Evolutionary conservation across 2,329 filamentous ascomycete species (phyloP).

Genomic region (Thielaviopsis populi): DNA sequence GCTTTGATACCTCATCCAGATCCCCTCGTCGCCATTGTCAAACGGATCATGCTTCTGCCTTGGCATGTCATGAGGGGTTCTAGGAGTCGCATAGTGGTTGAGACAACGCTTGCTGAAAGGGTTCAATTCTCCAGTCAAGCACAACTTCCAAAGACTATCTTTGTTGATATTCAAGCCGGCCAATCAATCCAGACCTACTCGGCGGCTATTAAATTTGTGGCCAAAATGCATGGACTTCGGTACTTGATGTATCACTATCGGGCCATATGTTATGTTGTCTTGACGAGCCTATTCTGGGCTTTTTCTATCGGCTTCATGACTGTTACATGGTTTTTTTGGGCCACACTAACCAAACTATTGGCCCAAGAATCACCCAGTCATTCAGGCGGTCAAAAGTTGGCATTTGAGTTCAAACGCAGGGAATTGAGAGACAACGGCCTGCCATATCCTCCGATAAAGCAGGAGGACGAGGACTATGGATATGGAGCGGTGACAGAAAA

Average conservation of each 20-base stretch:
- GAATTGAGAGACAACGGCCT: background rate
- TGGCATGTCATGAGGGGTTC: constrained; percentile 44
- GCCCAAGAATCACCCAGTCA: background rate
- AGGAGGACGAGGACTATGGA: background rate
- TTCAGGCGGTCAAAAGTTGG: background rate
- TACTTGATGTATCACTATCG: constrained; percentile 83
- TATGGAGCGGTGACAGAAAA: background rate
- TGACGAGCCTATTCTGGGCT: constrained; percentile 60
- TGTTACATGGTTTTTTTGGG: constrained; percentile 46
- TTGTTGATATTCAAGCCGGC: constrained; percentile 53
- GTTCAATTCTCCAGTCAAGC: constrained; percentile 41
- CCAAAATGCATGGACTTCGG: constrained; percentile 58
- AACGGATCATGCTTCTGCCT: constrained; percentile 47
- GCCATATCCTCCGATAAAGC: background rate
- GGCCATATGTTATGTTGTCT: constrained; percentile 50
- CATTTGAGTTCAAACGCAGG: background rate
- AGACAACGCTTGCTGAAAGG: constrained; percentile 56
- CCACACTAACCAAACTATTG: constrained; percentile 6
- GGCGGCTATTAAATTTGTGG: constrained; percentile 52
- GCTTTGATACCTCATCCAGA: constrained; percentile 70
- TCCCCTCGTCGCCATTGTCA: constrained; percentile 46
- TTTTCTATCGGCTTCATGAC: constrained; percentile 55
- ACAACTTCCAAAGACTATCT: constrained; percentile 32
- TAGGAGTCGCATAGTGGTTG: constrained; percentile 9
- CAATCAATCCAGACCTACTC: constrained; percentile 63